Conservation (phyloP, 495 filamentous ascomycete genomes). For the Hyphodiscus hymeniophilus region DNA sequence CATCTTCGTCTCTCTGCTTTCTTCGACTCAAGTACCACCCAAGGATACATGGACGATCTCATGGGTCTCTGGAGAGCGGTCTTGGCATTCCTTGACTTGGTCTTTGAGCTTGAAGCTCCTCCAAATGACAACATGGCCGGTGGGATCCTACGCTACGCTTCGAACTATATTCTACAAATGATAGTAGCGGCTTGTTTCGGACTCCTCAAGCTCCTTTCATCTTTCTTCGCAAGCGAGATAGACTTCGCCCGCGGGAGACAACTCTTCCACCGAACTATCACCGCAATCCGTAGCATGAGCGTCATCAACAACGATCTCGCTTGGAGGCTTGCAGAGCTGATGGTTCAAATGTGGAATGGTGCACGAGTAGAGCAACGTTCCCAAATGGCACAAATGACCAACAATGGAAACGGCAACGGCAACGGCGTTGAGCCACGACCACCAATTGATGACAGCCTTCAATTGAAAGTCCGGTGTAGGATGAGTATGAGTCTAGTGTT, state of each 20-base stretch:
- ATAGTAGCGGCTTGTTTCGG: slow-evolving; percentile 81
- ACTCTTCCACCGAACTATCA: slow-evolving; percentile 70
- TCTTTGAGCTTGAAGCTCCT: slow-evolving; percentile 52
- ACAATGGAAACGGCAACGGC: slow-evolving; percentile 19
- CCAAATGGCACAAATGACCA: slow-evolving; percentile 13
- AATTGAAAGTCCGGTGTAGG: slow-evolving; percentile 78
- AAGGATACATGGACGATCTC: slow-evolving; percentile 69
- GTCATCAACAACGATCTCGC: slow-evolving; percentile 78
- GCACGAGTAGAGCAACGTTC: slow-evolving; percentile 42
- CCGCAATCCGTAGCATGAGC: slow-evolving; percentile 66
- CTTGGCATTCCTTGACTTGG: slow-evolving; percentile 63
- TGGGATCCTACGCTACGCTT: slow-evolving; percentile 57
- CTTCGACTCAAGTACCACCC: slow-evolving; percentile 70
- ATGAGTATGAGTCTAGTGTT: slow-evolving; percentile 93
- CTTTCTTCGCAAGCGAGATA: slow-evolving; percentile 67
- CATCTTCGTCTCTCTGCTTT: slow-evolving; percentile 82
- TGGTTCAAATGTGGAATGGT: slow-evolving; percentile 87
- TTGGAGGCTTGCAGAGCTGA: slow-evolving; percentile 77
- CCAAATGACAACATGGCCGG: slow-evolving; percentile 22
- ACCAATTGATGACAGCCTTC: slow-evolving; percentile 56
- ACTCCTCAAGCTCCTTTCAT: slow-evolving; percentile 76
- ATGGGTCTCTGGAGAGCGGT: slow-evolving; percentile 70
- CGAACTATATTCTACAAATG: slow-evolving; percentile 89
- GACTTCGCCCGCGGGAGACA: slow-evolving; percentile 65
- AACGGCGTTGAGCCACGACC: slow-evolving; percentile 21